Conservation (phyloP, 345 rosid genomes). For the Gossypium sturtianum region DNA sequence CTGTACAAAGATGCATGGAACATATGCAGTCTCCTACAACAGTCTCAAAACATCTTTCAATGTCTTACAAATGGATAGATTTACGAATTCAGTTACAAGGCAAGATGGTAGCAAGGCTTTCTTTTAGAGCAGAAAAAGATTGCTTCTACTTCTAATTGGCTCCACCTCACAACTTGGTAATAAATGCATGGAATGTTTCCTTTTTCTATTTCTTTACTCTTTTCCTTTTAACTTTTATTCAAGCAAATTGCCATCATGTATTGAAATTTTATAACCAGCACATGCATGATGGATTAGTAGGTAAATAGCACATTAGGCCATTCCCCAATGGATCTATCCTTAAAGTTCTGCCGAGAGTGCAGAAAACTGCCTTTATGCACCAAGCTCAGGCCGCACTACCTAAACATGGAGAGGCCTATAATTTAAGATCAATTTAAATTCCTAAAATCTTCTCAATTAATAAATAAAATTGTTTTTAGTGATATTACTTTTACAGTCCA, state of each 20-base stretch:
- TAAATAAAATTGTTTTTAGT: neutral
- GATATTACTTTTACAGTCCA: neutral
- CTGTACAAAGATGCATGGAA: neutral
- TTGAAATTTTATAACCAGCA: neutral
- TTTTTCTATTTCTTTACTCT: neutral
- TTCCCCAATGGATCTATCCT: neutral
- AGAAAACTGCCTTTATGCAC: neutral
- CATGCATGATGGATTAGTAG: no score
- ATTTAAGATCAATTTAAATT: neutral
- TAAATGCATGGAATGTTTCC: neutral
- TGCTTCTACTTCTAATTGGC: neutral
- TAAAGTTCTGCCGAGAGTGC: neutral
- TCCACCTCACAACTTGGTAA: neutral
- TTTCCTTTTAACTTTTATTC: neutral
- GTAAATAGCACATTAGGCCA: neutral
- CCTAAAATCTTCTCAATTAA: neutral
- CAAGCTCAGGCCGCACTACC: neutral
- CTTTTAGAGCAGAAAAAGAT: neutral
- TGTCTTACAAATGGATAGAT: neutral
- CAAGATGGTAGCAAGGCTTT: neutral
- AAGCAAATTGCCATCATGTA: neutral
- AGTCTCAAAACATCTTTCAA: neutral
- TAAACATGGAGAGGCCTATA: neutral
- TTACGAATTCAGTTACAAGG: neutral
- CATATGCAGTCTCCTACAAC: neutral